phyloP scores from a whole-genome alignment of 179 eudicot genomes.

The Monotropa hypopitys region DNA sequence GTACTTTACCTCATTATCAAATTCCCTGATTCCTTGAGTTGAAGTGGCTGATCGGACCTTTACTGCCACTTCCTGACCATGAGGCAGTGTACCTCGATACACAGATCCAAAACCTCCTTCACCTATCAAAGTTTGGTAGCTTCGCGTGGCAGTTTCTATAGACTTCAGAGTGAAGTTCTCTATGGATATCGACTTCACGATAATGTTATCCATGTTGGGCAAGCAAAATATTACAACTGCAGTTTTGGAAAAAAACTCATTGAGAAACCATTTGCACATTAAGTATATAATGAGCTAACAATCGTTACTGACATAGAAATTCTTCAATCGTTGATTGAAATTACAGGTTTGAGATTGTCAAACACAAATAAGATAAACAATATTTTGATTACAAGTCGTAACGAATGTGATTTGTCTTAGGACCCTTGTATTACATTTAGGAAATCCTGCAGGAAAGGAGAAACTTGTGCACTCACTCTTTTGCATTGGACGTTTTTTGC shows the following conservation, averaged over 20 bases:
- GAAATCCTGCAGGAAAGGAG: not conserved
- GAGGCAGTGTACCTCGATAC: conserved; percentile 35
- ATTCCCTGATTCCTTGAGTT: conserved; percentile 52
- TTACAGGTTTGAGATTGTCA: not conserved
- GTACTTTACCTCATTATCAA: conserved; percentile 35
- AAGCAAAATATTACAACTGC: conserved; percentile 39
- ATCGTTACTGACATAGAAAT: not conserved
- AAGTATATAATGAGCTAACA: not conserved
- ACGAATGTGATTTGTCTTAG: not conserved
- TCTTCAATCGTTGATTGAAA: not conserved
- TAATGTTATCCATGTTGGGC: conserved; percentile 26
- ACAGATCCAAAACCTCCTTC: conserved; percentile 59
- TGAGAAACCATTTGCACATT: not conserved
- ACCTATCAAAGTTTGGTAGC: conserved; percentile 40
- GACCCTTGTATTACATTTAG: not conserved
- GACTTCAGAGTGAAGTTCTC: conserved; percentile 25
- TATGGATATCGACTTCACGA: conserved; percentile 27
- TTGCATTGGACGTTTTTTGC: conserved; percentile 17
- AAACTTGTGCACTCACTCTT: conserved; percentile 27
- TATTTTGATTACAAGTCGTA: not conserved
- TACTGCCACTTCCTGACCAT: conserved; percentile 53
- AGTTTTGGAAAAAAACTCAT: conserved; percentile 4
- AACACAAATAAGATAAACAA: not conserved
- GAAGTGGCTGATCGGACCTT: conserved; percentile 52
- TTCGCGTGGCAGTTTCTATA: conserved; percentile 33